A percentile compares a stretch with the other conserved stretches of the same genome.
Evolutionary conservation across 352 stramenopile genomes (phyloP).

Genomic region (Phytopythium mirpurense): DNA sequence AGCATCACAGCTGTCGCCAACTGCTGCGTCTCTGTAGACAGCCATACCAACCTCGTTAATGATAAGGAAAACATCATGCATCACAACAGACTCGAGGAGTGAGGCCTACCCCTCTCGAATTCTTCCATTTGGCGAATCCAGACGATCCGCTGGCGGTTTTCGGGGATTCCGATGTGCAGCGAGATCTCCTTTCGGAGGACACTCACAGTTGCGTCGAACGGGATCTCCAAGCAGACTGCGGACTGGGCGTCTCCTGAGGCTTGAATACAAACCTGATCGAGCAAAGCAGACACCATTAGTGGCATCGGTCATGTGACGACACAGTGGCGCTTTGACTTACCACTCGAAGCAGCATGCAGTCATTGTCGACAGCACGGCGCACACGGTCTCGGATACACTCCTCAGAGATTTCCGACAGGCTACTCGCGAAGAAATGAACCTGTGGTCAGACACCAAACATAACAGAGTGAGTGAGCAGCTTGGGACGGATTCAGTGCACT

Average conservation of each 20-base stretch:
- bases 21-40: constrained; percentile 50
- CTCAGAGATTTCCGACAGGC: constrained; percentile 72
- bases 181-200: constrained; percentile 77
- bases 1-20: constrained; percentile 68
- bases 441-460: constrained; percentile 10
- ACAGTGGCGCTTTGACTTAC: constrained; percentile 21
- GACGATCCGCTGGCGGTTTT: constrained; percentile 80
- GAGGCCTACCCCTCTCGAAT: constrained; percentile 66
- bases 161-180: constrained; percentile 73
- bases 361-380: constrained; percentile 75
- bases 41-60: no score
- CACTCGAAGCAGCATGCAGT: constrained; percentile 84
- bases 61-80: background rate
- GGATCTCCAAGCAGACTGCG: constrained; percentile 74
- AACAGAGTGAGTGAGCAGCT: background rate
- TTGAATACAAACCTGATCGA: constrained; percentile 74
- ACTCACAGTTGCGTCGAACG: constrained; percentile 72
- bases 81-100: background rate
- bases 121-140: constrained; percentile 87
- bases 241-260: constrained; percentile 71
- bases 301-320: background rate
- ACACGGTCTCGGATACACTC: constrained; percentile 83
- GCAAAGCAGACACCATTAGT: background rate
- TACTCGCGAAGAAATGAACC: constrained; percentile 85
- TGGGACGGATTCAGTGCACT: background rate